These are phyloP conservation scores for Triticum turgidum DNA, from an alignment of 176 grass and related monocot genomes.

Conservation along the genomic window DNA sequence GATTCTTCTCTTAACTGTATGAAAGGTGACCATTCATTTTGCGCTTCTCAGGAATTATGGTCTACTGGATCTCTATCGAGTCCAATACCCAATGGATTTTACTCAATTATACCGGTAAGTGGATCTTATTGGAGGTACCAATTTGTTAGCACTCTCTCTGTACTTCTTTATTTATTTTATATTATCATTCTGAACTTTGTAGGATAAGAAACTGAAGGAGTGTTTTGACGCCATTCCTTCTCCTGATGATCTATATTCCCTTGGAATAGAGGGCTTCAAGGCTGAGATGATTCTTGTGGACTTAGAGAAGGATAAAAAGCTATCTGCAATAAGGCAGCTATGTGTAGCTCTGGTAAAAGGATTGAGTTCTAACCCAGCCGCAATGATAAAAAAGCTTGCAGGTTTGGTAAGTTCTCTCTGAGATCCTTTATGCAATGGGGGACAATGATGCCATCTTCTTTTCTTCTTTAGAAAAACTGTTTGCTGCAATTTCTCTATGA, in stretches of 20 bases:
- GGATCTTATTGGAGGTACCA: conserved; percentile 10
- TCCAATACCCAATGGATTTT: conserved; percentile 92
- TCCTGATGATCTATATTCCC: conserved; percentile 72
- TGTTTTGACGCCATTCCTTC: conserved; percentile 80
- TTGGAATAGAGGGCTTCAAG: conserved; percentile 89
- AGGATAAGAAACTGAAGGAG: conserved; percentile 96
- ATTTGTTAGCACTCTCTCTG: conserved; percentile 22
- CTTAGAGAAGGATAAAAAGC: conserved; percentile 85
- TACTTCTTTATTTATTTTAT: neutral
- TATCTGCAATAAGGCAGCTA: conserved; percentile 85
- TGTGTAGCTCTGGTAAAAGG: conserved; percentile 86
- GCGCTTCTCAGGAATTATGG: conserved; percentile 74
- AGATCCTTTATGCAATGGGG: conserved; percentile 37
- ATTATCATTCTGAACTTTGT: conserved; percentile 35
- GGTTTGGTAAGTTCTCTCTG: conserved; percentile 72
- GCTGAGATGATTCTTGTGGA: conserved; percentile 93
- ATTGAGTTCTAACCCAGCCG: conserved; percentile 68
- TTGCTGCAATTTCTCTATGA: neutral
- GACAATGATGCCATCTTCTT: conserved; percentile 7
- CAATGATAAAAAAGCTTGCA: conserved; percentile 84
- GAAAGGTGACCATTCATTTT: conserved; percentile 47
- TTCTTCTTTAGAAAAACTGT: neutral
- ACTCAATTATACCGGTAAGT: conserved; percentile 82
- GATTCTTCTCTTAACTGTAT: conserved; percentile 33
- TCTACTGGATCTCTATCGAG: conserved; percentile 70